Conservation (phyloP, 2,329 filamentous ascomycete genomes). For the Aspergillus ochraceus region DNA sequence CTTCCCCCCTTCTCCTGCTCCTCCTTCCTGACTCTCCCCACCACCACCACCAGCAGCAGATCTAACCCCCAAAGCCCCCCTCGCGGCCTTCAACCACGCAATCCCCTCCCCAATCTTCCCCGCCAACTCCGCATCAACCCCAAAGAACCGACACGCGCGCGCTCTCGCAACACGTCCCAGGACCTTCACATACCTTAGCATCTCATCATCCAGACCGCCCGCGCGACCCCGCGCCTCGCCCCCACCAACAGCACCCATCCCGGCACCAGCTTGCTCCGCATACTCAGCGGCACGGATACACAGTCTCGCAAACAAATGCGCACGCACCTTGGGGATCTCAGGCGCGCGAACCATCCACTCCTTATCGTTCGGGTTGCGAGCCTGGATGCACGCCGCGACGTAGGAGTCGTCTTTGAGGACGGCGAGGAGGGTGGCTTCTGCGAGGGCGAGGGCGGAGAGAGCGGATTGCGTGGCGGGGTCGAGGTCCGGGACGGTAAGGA, state of each 20-base stretch:
- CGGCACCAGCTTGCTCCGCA: conserved; percentile 67
- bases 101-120: conserved; percentile 82
- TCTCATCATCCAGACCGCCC: conserved; percentile 51
- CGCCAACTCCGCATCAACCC: conserved; percentile 80
- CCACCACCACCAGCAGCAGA: conserved; percentile 28
- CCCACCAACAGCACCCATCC: conserved; percentile 42
- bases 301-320: conserved; percentile 81
- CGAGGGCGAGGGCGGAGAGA: conserved; percentile 63
- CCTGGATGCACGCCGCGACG: conserved; percentile 75
- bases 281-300: conserved; percentile 89
- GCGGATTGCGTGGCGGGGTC: conserved; percentile 44
- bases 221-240: conserved; percentile 41
- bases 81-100: conserved; percentile 79
- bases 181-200: conserved; percentile 74
- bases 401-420: conserved; percentile 96
- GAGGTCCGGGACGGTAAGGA: conserved; percentile 45
- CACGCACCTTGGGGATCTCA: conserved; percentile 82
- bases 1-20: conserved; percentile 11
- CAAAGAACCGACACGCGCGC: conserved; percentile 87
- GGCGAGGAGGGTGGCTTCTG: conserved; percentile 85
- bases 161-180: conserved; percentile 73
- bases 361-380: conserved; percentile 76
- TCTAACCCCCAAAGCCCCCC: conserved; percentile 61
- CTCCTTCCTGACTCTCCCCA: conserved; percentile 46
- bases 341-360: conserved; percentile 98